Conservation (phyloP, 2,329 filamentous ascomycete species). For the Sporothrix protearum region DNA sequence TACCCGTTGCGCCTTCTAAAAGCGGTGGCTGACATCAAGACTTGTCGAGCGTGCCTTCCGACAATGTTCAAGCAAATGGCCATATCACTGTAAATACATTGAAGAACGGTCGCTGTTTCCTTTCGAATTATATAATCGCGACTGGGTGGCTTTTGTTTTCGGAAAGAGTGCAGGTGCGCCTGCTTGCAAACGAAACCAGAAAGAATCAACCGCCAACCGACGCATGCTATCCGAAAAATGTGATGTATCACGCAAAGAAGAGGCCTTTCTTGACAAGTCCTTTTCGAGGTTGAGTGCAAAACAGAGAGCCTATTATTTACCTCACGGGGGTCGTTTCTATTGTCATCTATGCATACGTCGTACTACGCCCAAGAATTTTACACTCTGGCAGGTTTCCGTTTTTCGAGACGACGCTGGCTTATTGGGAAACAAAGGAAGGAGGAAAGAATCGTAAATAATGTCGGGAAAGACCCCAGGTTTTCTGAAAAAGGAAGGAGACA, state of each 20-base stretch:
- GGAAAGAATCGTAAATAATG: not conserved
- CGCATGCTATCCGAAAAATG: slow-evolving; percentile 15
- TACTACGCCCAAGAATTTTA: not conserved
- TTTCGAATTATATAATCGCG: not conserved
- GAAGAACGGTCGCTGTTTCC: not conserved
- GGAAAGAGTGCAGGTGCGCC: not conserved
- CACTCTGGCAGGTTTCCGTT: not conserved
- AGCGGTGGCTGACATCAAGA: not conserved
- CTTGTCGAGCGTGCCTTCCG: not conserved
- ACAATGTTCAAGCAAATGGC: not conserved
- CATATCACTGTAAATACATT: not conserved
- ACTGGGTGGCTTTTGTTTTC: not conserved
- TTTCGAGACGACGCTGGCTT: not conserved
- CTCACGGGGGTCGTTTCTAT: not conserved
- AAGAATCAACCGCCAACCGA: not conserved
- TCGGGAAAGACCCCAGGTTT: not conserved
- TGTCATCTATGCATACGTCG: not conserved
- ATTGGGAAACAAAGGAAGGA: not conserved
- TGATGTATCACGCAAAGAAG: not conserved
- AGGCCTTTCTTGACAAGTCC: not conserved
- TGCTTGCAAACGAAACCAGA: not conserved
- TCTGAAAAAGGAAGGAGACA: not conserved
- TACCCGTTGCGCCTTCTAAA: not conserved
- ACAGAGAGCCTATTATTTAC: not conserved
- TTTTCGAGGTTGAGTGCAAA: not conserved